Evolutionary conservation across 208 protist genomes (phyloP), one percentile per base, ranked within the genome.

Genomic region (Porcisia hertigi): DNA sequence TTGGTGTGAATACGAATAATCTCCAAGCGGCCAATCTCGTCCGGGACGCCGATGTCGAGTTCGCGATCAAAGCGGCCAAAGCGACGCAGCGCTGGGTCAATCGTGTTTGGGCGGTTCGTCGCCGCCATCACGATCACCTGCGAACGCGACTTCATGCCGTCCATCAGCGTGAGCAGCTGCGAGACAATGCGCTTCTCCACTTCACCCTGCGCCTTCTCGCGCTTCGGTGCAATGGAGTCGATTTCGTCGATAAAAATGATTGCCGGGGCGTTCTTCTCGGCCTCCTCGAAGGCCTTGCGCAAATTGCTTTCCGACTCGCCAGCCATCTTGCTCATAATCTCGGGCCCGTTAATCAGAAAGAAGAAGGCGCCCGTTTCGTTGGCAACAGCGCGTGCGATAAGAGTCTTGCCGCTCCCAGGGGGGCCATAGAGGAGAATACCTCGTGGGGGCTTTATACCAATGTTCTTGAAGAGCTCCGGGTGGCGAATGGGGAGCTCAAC

Each of bases 221-320:
- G 94, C 93, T 99, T 99, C 62, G 99, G 99, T 9, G 99, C 99
- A 77, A 99, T 99, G 14, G 98, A 98, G 92, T 99, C 99, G 75
- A 99, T 99, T 92, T 99, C 99, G 88, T 99, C 99, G 86, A 99
- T 99, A 92, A 99, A 99, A 82, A 99, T 99, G 88, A 99, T 99
- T 47, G 99, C 86, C 49, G 99, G 99, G 1, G 98, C 89, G 91
- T 99, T 99, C 94, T 99, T 99, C 83, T 99, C 98, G 1, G 99
- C 98, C 86, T 99, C 98, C 85, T 99, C 99, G 87, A 99, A 99
- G 43, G 99, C 99, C 78, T 99, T 98, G 76, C 99, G 93, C 30
- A 99, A 96, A 83, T 99, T 99, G 43, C 88, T 96, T 92, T 99
- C 99, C 12, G 98, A 99, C 82, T 99, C 99, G 72, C 99, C 99